A percentile compares a stretch with the other conserved stretches of the same genome.
phyloP scores from a whole-genome alignment of 1,284 basidiomycete genomes.

The Golubevia sp. region DNA sequence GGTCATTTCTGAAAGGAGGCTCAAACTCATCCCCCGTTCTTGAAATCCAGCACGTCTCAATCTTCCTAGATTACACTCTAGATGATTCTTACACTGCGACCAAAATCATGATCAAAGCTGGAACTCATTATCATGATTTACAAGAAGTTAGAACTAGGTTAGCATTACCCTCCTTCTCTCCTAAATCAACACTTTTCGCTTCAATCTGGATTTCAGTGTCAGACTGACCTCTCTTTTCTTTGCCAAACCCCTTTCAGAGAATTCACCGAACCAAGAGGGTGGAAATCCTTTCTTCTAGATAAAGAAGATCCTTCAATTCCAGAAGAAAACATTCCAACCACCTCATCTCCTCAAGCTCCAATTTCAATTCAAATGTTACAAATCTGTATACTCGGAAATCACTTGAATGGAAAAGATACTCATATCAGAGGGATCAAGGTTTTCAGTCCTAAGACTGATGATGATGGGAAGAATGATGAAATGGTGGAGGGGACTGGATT shows the following conservation, averaged over 20 bases:
- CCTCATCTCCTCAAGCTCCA: neutral
- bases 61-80: slow-evolving; percentile 47
- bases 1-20: no score
- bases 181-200: no score
- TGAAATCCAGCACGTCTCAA: slow-evolving; percentile 40
- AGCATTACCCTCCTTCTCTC: slow-evolving; percentile 11
- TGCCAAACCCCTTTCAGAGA: slow-evolving; percentile 10
- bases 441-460: slow-evolving; percentile 28
- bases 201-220: no score
- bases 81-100: slow-evolving; percentile 59
- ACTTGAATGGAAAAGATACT: slow-evolving; percentile 58
- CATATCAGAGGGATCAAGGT: slow-evolving; percentile 43
- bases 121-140: slow-evolving; percentile 55
- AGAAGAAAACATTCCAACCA: slow-evolving; percentile 24
- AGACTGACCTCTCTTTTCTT: neutral
- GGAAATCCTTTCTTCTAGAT: slow-evolving; percentile 47
- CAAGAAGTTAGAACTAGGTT: slow-evolving; percentile 43
- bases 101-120: slow-evolving; percentile 45
- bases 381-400: slow-evolving; percentile 49
- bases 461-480: neutral
- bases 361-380: slow-evolving; percentile 44
- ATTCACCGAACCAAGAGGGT: slow-evolving; percentile 41
- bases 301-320: slow-evolving; percentile 9
- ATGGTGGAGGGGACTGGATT: neutral
- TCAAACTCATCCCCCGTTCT: no score